phyloP scores from a whole-genome alignment of 345 rosid genomes.

The Eucalyptus cloeziana region DNA sequence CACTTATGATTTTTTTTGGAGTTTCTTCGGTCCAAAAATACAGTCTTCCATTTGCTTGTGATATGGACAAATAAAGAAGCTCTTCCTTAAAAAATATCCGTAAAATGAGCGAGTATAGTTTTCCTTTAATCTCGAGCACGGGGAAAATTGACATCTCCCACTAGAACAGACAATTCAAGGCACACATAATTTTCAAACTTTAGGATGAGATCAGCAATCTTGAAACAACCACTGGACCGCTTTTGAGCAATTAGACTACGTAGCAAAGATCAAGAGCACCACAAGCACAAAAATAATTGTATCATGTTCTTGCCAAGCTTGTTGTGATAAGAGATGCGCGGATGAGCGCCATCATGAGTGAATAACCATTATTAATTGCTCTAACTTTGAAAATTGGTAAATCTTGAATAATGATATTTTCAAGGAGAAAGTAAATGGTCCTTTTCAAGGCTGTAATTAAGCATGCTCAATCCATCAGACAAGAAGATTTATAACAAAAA shows the following conservation, averaged over 20 bases:
- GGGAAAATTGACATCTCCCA: slow-evolving; percentile 34
- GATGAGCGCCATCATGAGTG: not conserved
- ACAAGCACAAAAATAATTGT: too few relatives aligned
- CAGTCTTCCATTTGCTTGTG: slow-evolving; percentile 22
- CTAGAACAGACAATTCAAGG: slow-evolving; percentile 53
- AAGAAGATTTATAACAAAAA: too few relatives aligned
- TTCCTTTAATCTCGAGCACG: slow-evolving; percentile 33
- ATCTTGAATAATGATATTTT: not conserved
- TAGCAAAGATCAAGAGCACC: too few relatives aligned
- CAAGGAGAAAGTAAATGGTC: too few relatives aligned
- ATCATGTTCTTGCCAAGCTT: too few relatives aligned
- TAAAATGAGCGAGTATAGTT: slow-evolving; percentile 40
- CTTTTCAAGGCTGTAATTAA: too few relatives aligned
- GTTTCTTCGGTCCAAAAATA: slow-evolving; percentile 38
- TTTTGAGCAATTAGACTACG: too few relatives aligned
- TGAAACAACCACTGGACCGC: slow-evolving; percentile 22
- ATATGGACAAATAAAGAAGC: slow-evolving; percentile 42
- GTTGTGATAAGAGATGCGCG: not conserved
- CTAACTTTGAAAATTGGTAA: not conserved
- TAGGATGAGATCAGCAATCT: slow-evolving; percentile 49
- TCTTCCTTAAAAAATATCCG: slow-evolving; percentile 40
- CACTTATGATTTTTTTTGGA: slow-evolving; percentile 22
- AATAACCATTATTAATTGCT: not conserved
- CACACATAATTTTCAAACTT: slow-evolving; percentile 63
- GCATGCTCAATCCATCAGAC: too few relatives aligned